Evolutionary conservation across 129 eudicot genomes (phyloP), one percentile per base, ranked within the genome.

Genomic region (sunflower (Helianthus annuus)): DNA sequence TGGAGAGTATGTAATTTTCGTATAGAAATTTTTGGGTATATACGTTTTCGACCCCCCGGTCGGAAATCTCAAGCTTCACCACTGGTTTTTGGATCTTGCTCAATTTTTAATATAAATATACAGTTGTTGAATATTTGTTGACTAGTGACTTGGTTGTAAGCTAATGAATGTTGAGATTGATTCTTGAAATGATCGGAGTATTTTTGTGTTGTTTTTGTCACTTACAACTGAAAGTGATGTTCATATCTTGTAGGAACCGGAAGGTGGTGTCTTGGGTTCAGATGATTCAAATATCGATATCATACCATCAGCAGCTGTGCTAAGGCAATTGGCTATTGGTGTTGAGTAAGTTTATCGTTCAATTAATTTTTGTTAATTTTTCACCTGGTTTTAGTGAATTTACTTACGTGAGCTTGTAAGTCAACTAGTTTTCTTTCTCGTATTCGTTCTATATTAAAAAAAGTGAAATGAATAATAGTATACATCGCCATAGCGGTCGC

Each of bases 321-420:
- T 90, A 62, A 90, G 86, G 75, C 98, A 90, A 74, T 70, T 93
- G 81, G 91, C 89, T 13, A 77, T 89, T 34, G 96, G 91, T 68
- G 71, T 87, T 69, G 98, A 93, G 98, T 93, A 93, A 89, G 96
- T 83, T 66, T 16, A 70, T 58, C 5, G 15, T 4, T 19, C 51
- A 10, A 10, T 69, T 36, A 36, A 70, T 16, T 70, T 46, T 76
- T 46, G 48, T 42, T n/a, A 17, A 57, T 0, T 49, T 69, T 77
- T 48, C 57, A 57, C 66, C 36, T 66, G 71, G 36, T 51, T 60
- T 60, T 40, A 7, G 10, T 74, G 66, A 49, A 27, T 40, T 51
- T 45, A 9, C 10, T 42, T 66, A 44, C 56, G 19, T 44, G 38
- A n/a, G 69, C 34, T 64, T 39, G 29, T 27, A 19, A 36, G 13